These are phyloP conservation scores for Ceratorhiza oryzae-sativae DNA, from an alignment of 1,284 basidiomycete species.

Conservation along the genomic window DNA sequence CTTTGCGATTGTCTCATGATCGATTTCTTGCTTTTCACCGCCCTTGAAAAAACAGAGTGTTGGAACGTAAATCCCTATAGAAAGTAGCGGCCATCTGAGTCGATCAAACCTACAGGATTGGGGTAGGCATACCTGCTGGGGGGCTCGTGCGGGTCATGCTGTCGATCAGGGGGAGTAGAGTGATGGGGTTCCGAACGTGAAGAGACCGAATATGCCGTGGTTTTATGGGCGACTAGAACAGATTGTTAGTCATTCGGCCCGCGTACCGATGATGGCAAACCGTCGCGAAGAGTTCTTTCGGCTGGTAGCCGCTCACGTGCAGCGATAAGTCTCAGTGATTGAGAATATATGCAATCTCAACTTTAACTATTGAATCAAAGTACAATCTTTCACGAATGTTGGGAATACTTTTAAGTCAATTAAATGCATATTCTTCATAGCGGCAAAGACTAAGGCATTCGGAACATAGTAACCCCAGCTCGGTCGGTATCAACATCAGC, in stretches of 20 bases:
- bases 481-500: constrained; percentile 64
- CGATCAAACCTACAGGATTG: neutral
- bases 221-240: neutral
- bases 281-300: neutral
- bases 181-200: neutral
- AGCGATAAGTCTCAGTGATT: neutral
- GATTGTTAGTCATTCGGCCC: constrained; percentile 13
- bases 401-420: no score
- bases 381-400: no score
- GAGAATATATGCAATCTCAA: constrained; percentile 1
- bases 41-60: constrained; percentile 44
- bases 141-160: constrained; percentile 29
- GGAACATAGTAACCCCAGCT: constrained; percentile 67
- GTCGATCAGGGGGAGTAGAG: neutral
- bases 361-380: neutral
- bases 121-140: constrained; percentile 15
- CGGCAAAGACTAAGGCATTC: constrained; percentile 66
- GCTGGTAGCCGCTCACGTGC: neutral
- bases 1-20: constrained; percentile 41
- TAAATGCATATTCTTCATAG: no score
- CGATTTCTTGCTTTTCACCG: constrained; percentile 43
- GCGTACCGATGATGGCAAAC: neutral
- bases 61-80: constrained; percentile 43
- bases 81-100: neutral
- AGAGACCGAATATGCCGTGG: neutral